Conservation (phyloP, 768 basidiomycete species). For the Pulveroboletus frians region DNA sequence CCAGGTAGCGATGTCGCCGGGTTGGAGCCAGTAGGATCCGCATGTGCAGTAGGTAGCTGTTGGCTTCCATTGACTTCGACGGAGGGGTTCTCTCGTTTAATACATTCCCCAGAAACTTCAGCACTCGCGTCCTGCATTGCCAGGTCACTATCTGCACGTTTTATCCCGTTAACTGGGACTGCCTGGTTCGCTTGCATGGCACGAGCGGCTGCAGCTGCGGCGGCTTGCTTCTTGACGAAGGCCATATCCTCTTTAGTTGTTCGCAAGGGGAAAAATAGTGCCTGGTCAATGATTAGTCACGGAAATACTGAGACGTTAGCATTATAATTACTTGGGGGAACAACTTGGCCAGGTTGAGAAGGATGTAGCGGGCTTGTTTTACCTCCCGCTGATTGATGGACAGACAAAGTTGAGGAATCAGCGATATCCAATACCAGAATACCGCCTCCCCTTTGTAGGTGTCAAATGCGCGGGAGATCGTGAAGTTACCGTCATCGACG, state of each 20-base stretch:
- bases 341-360: constrained; percentile 83
- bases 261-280: constrained; percentile 90
- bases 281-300: constrained; percentile 42
- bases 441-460: constrained; percentile 95
- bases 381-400: constrained; percentile 90
- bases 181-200: constrained; percentile 33
- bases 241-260: constrained; percentile 73
- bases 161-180: constrained; percentile 19
- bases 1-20: constrained; percentile 7
- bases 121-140: constrained; percentile 25
- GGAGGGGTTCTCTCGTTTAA: constrained; percentile 18
- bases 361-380: constrained; percentile 84
- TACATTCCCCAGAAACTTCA: constrained; percentile 26
- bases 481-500: constrained; percentile 72
- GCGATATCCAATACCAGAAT: constrained; percentile 98
- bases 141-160: constrained; percentile 29
- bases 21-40: constrained; percentile 15
- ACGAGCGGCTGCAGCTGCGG: constrained; percentile 31
- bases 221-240: constrained; percentile 40
- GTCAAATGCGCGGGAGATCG: constrained; percentile 80
- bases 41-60: constrained; percentile 13
- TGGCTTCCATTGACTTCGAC: constrained; percentile 25
- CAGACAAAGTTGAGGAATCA: constrained; percentile 89
- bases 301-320: background rate
- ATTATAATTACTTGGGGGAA: constrained; percentile 76